Conservation (phyloP, 2,329 filamentous ascomycete species). For the Ceratocystis huliohia region DNA sequence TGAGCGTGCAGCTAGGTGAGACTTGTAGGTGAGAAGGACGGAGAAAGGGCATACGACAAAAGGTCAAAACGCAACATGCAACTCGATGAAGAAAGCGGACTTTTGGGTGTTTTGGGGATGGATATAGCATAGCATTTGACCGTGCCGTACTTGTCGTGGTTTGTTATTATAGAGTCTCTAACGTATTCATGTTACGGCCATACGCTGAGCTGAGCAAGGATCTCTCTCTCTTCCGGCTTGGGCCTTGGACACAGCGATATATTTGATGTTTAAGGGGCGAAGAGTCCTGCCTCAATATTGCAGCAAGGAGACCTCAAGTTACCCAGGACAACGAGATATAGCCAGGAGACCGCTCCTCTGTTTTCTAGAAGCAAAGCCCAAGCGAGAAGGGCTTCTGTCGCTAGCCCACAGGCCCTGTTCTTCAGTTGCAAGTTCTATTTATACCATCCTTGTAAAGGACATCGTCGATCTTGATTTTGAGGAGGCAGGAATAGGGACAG, state of each 20-base stretch:
- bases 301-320: slow-evolving; percentile 3
- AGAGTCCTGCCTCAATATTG: neutral
- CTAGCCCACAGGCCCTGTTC: neutral
- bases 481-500: neutral
- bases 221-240: neutral
- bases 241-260: neutral
- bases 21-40: neutral
- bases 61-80: neutral
- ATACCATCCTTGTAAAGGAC: neutral
- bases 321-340: slow-evolving; percentile 5
- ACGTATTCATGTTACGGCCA: neutral
- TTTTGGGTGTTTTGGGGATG: neutral
- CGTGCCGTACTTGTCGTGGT: neutral
- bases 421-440: neutral
- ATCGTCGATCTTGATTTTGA: slow-evolving; percentile 10
- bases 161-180: neutral
- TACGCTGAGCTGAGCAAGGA: slow-evolving; percentile 1
- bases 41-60: neutral
- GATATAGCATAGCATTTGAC: neutral
- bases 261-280: neutral
- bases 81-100: neutral
- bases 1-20: neutral
- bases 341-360: neutral
- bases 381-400: neutral
- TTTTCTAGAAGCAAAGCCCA: slow-evolving; percentile 7